Base-by-base conservation (phyloP, 495 filamentous ascomycete species). In the Aspergillus kassunensis region DNA sequence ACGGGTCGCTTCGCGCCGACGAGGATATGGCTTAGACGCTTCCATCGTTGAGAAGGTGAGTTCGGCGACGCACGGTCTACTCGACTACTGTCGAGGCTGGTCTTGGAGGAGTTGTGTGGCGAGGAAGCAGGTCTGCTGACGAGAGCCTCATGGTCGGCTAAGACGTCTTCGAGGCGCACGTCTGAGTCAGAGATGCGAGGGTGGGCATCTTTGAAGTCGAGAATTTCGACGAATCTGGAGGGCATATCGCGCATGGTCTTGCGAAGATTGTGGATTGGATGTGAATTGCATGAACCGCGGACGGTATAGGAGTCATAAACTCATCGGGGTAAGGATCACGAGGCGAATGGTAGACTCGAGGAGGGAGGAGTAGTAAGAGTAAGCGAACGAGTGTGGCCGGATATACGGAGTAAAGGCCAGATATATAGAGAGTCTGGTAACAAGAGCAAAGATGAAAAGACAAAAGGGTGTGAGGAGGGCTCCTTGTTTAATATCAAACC, bases 121-220 rank as follows among this genome's bases (percentile, higher is more conserved):
- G 71, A 74, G 13, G 73, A 75, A 40, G 68, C 66, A 3, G 69
- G 66, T 33, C 71, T 65, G 49, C 57, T 67, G 54, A 71, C 55
- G 44, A 67, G 62, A 12, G 73, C 71, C 58, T 76, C 71, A 41
- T 76, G 71, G 49, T 72, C 65, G 42, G 73, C 73, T 31, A 76
- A 67, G 56, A 76, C 70, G 34, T 76, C 73, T 44, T 76, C 73
- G 9, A 76, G 70, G n/a, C 69, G 72, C 42, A 76, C 73, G 44
- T 76, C 73, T 9, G 65, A 69, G 46, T 68, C 66, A 49, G 71
- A 76, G 44, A 70, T 65, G 44, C 63, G 58, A 15, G 58, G 53
- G 20, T 58, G 60, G 13, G 60, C 44, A 37, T 70, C 62, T 54
- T 71, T 61, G 16, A 69, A 65, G 54, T 73, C 69, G 58, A 76